phyloP scores from a whole-genome alignment of 2,329 filamentous ascomycete species.

The Ceratocystis huliohia region DNA sequence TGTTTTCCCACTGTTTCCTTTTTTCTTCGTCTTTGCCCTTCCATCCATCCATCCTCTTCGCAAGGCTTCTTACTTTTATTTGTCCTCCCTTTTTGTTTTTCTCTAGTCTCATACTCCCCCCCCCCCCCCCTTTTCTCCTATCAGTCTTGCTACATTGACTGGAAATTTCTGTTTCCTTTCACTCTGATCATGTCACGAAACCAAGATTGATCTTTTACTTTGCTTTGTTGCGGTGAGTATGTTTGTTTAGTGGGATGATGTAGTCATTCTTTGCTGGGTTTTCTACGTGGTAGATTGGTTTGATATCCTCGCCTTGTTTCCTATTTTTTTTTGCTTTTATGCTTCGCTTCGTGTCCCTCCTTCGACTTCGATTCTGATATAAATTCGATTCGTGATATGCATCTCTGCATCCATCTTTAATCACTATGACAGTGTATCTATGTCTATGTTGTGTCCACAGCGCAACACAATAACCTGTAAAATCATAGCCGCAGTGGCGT shows the following conservation, averaged over 20 bases:
- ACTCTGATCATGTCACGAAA: neutral
- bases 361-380: neutral
- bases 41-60: neutral
- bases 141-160: neutral
- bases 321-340: neutral
- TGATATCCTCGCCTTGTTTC: neutral
- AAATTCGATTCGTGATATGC: neutral
- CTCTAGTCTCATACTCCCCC: neutral
- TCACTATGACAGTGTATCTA: neutral
- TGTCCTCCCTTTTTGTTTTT: neutral
- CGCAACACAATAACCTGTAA: neutral
- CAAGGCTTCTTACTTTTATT: neutral
- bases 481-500: neutral
- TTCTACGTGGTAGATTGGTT: slow-evolving; percentile 6
- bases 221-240: slow-evolving; percentile 4
- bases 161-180: neutral
- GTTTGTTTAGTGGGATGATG: neutral
- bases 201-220: neutral
- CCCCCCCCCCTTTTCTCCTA: neutral
- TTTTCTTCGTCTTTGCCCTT: neutral
- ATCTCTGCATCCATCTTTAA: neutral
- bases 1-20: neutral
- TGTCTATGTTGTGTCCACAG: neutral
- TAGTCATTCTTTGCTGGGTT: neutral
- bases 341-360: neutral